Evolutionary conservation across 2,329 filamentous ascomycete genomes (phyloP).

Genomic region (Penicillium digitatum): DNA sequence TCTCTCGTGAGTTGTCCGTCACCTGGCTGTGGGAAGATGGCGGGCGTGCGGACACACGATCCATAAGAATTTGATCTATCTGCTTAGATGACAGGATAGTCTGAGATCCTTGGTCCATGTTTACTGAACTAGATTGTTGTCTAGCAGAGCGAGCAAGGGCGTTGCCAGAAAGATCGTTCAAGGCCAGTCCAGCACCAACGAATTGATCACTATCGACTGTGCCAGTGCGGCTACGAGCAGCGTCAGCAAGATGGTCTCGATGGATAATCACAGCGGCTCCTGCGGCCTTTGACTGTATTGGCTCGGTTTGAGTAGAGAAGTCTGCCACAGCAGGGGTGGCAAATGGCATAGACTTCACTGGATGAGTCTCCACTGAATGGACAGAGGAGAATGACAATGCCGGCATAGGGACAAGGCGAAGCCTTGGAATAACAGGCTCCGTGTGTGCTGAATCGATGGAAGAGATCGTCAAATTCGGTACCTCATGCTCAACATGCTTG

Average conservation of each 20-base stretch:
- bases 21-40: slow-evolving; percentile 33
- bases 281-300: slow-evolving; percentile 18
- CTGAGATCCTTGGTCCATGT: slow-evolving; percentile 70
- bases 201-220: slow-evolving; percentile 28
- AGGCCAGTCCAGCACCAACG: slow-evolving; percentile 45
- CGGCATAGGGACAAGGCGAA: slow-evolving; percentile 20
- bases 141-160: slow-evolving; percentile 32
- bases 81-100: slow-evolving; percentile 77
- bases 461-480: slow-evolving; percentile 29
- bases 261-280: slow-evolving; percentile 51
- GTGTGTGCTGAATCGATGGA: slow-evolving; percentile 26
- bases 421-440: slow-evolving; percentile 32
- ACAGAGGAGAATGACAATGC: slow-evolving; percentile 42
- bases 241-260: slow-evolving; percentile 62
- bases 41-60: slow-evolving; percentile 43
- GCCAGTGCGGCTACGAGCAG: slow-evolving; percentile 36
- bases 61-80: slow-evolving; percentile 70
- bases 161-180: slow-evolving; percentile 63
- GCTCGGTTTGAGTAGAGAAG: slow-evolving; percentile 25
- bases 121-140: slow-evolving; percentile 39
- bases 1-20: slow-evolving; percentile 22
- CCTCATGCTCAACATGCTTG: slow-evolving; percentile 13
- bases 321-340: slow-evolving; percentile 16
- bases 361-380: slow-evolving; percentile 45
- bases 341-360: slow-evolving; percentile 39